Conservation (phyloP, 2,329 filamentous ascomycete genomes). For the Periconia digitata region DNA sequence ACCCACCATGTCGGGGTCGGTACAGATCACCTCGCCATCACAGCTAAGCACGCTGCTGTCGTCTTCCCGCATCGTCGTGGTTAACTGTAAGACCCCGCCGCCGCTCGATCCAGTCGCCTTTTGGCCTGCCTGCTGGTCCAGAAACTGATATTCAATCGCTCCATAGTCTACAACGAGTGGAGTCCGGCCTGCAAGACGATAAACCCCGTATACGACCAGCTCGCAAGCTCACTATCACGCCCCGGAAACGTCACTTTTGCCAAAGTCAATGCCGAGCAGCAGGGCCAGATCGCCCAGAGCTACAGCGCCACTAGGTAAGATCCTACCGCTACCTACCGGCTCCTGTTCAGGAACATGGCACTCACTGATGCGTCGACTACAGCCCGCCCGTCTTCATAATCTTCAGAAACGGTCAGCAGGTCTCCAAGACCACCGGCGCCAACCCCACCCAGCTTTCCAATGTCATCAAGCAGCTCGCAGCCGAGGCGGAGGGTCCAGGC, state of each 20-base stretch:
- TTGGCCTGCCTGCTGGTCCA: constrained; percentile 21
- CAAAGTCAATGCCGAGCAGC: constrained; percentile 81
- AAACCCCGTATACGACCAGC: constrained; percentile 77
- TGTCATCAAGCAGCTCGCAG: constrained; percentile 71
- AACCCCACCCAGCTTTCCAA: constrained; percentile 70
- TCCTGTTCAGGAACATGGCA: constrained; percentile 1
- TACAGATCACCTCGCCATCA: constrained; percentile 47
- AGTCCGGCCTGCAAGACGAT: constrained; percentile 83
- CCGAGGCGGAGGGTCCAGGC: constrained; percentile 62
- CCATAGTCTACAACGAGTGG: constrained; percentile 82
- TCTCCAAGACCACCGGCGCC: constrained; percentile 72
- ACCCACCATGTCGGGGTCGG: constrained; percentile 47
- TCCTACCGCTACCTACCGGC: constrained; percentile 1
- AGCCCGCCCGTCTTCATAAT: constrained; percentile 91
- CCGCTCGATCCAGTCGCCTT: not conserved
- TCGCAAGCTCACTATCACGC: constrained; percentile 70
- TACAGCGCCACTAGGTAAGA: constrained; percentile 71
- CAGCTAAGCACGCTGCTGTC: constrained; percentile 62
- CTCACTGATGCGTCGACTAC: constrained; percentile 12
- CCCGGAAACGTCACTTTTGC: constrained; percentile 76
- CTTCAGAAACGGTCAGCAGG: constrained; percentile 66
- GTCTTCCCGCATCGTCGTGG: constrained; percentile 77
- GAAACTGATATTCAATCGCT: constrained; percentile 17
- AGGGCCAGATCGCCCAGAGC: constrained; percentile 70
- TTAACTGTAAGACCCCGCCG: constrained; percentile 70